phyloP scores from a whole-genome alignment of 306 rosid species.

The Prosopis cineraria region DNA sequence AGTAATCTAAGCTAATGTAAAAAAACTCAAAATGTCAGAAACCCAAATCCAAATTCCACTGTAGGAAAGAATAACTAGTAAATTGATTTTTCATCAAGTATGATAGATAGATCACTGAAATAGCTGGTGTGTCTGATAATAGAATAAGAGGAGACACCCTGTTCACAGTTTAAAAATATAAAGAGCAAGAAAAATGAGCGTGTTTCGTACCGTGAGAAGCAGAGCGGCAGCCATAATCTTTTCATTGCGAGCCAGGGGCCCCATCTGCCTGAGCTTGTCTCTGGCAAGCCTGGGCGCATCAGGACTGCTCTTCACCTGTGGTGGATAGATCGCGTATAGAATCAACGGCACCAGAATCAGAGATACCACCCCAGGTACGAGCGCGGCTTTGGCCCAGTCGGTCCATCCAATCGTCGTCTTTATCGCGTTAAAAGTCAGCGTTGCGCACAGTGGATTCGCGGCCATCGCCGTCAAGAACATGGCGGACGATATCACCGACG shows the following conservation, averaged over 20 bases:
- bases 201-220: constrained; percentile 55
- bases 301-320: constrained; percentile 64
- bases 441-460: constrained; percentile 68
- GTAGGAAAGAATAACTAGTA: too few relatives aligned
- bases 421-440: constrained; percentile 52
- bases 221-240: constrained; percentile 63
- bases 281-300: constrained; percentile 67
- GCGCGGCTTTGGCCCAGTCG: constrained; percentile 65
- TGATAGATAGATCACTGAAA: too few relatives aligned
- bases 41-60: too few relatives aligned
- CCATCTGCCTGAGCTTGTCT: constrained; percentile 63
- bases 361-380: constrained; percentile 67
- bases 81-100: too few relatives aligned
- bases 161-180: too few relatives aligned
- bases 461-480: constrained; percentile 82
- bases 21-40: too few relatives aligned
- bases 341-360: constrained; percentile 58
- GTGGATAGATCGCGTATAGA: constrained; percentile 61
- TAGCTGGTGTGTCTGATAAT: too few relatives aligned
- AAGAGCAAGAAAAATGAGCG: background rate
- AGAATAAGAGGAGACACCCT: too few relatives aligned
- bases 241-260: constrained; percentile 57
- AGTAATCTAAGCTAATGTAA: too few relatives aligned
- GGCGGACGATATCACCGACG: constrained; percentile 71
- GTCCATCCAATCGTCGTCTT: constrained; percentile 67